Percentiles rank a stretch among this genome's conserved stretches.
These are phyloP conservation scores for Cyclotella atomus DNA, from an alignment of 108 stramenopile genomes.

Conservation along the genomic window DNA sequence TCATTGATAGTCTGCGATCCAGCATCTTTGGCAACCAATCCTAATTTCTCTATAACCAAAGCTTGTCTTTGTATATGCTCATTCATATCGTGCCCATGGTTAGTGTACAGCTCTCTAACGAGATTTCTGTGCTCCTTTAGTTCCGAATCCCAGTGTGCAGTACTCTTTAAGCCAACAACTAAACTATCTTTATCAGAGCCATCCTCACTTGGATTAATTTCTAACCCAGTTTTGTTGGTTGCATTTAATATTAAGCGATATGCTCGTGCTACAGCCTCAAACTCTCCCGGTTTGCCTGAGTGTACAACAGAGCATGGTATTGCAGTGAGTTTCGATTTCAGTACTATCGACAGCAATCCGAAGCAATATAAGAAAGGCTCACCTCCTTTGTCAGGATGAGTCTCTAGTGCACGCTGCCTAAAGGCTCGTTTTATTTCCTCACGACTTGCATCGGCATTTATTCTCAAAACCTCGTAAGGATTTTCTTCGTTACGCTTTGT, in stretches of 20 bases:
- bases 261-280: slow-evolving; percentile 37
- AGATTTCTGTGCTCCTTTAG: slow-evolving; percentile 59
- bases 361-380: neutral
- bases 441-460: slow-evolving; percentile 20
- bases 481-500: neutral
- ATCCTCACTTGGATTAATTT: slow-evolving; percentile 5
- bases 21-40: slow-evolving; percentile 49
- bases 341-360: neutral
- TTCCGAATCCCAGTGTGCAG: slow-evolving; percentile 65
- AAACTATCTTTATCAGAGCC: slow-evolving; percentile 11
- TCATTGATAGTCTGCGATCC: slow-evolving; percentile 60
- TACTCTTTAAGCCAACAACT: slow-evolving; percentile 23
- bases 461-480: slow-evolving; percentile 45
- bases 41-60: slow-evolving; percentile 33
- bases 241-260: slow-evolving; percentile 43
- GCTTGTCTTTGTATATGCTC: slow-evolving; percentile 38
- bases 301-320: neutral
- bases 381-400: slow-evolving; percentile 69
- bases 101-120: slow-evolving; percentile 58
- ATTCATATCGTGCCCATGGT: slow-evolving; percentile 53
- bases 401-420: slow-evolving; percentile 50
- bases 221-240: slow-evolving; percentile 13
- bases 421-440: slow-evolving; percentile 56
- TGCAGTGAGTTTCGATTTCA: neutral
- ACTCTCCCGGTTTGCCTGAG: slow-evolving; percentile 28